Percentiles rank a stretch among this genome's conserved stretches.
Evolutionary conservation across 345 rosid genomes (phyloP).

Genomic region (Murraya paniculata): DNA sequence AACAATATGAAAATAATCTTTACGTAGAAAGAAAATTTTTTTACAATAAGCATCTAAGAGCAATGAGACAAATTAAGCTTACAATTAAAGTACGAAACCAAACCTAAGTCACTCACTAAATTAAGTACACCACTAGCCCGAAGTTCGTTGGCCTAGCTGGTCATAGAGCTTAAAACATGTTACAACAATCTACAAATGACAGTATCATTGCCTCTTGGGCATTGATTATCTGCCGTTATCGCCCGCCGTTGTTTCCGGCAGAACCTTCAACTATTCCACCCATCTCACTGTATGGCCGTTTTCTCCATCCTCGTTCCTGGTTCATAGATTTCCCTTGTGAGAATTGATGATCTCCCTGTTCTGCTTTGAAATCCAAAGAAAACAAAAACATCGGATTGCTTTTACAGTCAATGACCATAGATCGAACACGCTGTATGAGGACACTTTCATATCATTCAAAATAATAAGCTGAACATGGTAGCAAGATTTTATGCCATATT

Average conservation of each 20-base stretch:
- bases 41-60: slow-evolving; percentile 22
- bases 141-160: slow-evolving; percentile 6
- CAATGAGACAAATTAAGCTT: slow-evolving; percentile 10
- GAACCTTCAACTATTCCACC: slow-evolving; percentile 31
- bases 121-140: not conserved
- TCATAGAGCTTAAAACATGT: slow-evolving; percentile 4
- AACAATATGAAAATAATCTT: not conserved
- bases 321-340: slow-evolving; percentile 32
- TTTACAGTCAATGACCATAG: slow-evolving; percentile 13
- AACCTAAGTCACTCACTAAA: slow-evolving; percentile 4
- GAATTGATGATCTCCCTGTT: slow-evolving; percentile 31
- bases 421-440: not conserved
- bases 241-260: slow-evolving; percentile 27
- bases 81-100: slow-evolving; percentile 5
- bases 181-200: not conserved
- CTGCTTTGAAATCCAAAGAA: slow-evolving; percentile 36
- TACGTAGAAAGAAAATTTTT: slow-evolving; percentile 7
- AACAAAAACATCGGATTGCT: slow-evolving; percentile 15
- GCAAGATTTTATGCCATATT: not conserved
- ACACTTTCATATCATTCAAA: not conserved
- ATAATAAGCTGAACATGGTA: slow-evolving; percentile 1
- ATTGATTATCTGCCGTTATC: slow-evolving; percentile 23
- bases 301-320: slow-evolving; percentile 36
- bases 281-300: slow-evolving; percentile 29
- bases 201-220: slow-evolving; percentile 9